Evolutionary conservation across 139 green algal genomes (phyloP).

Genomic region (Chlorella sp.): DNA sequence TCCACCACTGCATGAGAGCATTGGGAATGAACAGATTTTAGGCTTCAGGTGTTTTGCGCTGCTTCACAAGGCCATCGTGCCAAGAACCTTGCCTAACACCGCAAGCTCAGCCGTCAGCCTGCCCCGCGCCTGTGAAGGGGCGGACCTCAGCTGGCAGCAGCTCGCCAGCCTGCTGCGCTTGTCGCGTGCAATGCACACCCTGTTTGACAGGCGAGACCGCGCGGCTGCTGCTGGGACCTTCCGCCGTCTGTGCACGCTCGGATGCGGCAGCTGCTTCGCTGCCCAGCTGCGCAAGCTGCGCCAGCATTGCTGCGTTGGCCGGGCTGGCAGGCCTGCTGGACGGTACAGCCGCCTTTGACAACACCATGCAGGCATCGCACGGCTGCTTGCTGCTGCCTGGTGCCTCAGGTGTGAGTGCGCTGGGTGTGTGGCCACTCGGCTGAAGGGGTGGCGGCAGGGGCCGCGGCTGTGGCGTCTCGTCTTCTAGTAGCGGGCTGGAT

Average conservation of each 20-base stretch:
- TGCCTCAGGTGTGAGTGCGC: too few relatives aligned
- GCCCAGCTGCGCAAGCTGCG: not conserved
- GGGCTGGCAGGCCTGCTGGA: constrained; percentile 2
- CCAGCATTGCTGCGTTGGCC: not conserved
- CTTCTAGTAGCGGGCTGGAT: too few relatives aligned
- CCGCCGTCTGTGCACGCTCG: not conserved
- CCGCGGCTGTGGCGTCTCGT: not conserved
- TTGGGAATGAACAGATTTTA: not conserved
- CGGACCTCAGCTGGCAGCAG: not conserved
- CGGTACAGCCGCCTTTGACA: too few relatives aligned
- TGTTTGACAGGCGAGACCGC: not conserved
- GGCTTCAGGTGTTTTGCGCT: too few relatives aligned
- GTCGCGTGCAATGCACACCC: not conserved
- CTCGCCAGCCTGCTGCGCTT: not conserved
- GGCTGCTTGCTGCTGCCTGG: not conserved
- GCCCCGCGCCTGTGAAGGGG: not conserved
- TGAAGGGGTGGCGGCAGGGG: not conserved
- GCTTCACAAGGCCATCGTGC: too few relatives aligned
- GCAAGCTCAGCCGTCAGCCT: not conserved
- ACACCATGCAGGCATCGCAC: not conserved
- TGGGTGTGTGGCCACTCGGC: too few relatives aligned
- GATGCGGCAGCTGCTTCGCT: not conserved
- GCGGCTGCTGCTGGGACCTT: not conserved
- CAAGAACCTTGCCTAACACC: too few relatives aligned
- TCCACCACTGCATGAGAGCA: not conserved